Evolutionary conservation across 2,329 filamentous ascomycete species (phyloP).

Genomic region (Akanthomyces lecanii): DNA sequence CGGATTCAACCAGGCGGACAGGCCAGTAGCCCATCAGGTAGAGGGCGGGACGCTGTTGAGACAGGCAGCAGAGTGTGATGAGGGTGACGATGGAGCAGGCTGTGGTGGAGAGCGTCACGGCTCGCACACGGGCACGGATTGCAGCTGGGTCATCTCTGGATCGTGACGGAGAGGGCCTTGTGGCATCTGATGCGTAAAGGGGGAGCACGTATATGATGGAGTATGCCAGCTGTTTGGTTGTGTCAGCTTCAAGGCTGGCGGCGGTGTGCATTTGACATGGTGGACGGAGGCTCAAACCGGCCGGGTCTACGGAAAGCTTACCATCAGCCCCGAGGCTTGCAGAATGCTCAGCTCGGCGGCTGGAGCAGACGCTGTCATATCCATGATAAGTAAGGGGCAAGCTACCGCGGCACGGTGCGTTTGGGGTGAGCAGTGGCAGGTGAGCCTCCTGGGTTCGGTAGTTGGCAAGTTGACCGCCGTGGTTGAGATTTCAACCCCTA

Average conservation of each 20-base stretch:
- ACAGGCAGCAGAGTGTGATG: constrained; percentile 54
- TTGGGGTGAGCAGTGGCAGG: neutral
- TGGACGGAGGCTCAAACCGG: neutral
- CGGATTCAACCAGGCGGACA: constrained; percentile 59
- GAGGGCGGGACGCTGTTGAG: constrained; percentile 47
- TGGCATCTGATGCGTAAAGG: constrained; percentile 77
- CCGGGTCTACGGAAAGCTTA: constrained; percentile 15
- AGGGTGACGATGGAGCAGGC: constrained; percentile 64
- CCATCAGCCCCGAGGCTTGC: constrained; percentile 28
- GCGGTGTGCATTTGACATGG: constrained; percentile 2
- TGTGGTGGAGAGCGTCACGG: constrained; percentile 71
- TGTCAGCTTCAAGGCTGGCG: neutral
- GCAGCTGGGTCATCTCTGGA: constrained; percentile 85
- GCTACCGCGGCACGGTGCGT: neutral
- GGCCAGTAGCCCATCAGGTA: constrained; percentile 81
- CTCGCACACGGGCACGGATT: constrained; percentile 79
- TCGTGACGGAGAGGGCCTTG: constrained; percentile 72
- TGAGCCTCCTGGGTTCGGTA: neutral
- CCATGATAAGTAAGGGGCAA: neutral
- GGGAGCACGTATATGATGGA: constrained; percentile 87
- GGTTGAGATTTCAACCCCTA: neutral
- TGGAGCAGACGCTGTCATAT: constrained; percentile 1
- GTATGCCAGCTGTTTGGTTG: constrained; percentile 59
- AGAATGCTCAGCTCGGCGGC: constrained; percentile 19
- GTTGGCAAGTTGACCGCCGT: neutral